These are phyloP conservation scores for Stygiomarasmius scandens DNA, from an alignment of 1,284 basidiomycete species.

Conservation along the genomic window DNA sequence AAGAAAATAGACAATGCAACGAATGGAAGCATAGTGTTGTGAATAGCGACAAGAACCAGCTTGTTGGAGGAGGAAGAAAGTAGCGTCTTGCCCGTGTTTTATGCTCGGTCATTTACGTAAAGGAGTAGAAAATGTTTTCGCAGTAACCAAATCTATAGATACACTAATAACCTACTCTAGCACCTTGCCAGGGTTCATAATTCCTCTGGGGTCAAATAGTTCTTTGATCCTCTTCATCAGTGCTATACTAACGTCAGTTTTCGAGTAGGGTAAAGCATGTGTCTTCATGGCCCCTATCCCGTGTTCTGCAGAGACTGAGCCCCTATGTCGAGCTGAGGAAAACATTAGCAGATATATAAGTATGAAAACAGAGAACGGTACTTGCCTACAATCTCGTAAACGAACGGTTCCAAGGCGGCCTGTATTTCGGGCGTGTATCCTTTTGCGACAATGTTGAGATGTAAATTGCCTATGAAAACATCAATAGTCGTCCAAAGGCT, in stretches of 20 bases:
- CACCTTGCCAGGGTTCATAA: constrained; percentile 92
- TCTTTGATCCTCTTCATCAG: constrained; percentile 91
- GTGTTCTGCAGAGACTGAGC: constrained; percentile 96
- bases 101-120: too few species aligned
- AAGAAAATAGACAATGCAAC: neutral
- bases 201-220: constrained; percentile 89
- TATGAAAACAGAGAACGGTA: constrained; percentile 20
- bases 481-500: neutral
- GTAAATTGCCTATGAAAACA: constrained; percentile 76
- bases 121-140: too few species aligned
- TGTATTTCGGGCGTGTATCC: constrained; percentile 85
- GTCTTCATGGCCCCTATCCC: constrained; percentile 96
- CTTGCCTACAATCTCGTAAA: constrained; percentile 90
- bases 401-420: constrained; percentile 89
- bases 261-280: constrained; percentile 88
- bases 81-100: neutral
- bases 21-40: constrained; percentile 11
- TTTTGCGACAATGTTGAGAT: constrained; percentile 91
- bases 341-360: constrained; percentile 1
- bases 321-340: constrained; percentile 63
- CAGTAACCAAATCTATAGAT: neutral
- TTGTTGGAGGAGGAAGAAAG: constrained; percentile 1
- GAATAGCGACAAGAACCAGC: constrained; percentile 12
- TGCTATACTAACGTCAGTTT: constrained; percentile 77
- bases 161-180: constrained; percentile 37